A percentile compares a stretch with the other conserved stretches of the same genome.
These are phyloP conservation scores for Persicaria tinctoria DNA, from an alignment of 148 eudicot species.

Conservation along the genomic window DNA sequence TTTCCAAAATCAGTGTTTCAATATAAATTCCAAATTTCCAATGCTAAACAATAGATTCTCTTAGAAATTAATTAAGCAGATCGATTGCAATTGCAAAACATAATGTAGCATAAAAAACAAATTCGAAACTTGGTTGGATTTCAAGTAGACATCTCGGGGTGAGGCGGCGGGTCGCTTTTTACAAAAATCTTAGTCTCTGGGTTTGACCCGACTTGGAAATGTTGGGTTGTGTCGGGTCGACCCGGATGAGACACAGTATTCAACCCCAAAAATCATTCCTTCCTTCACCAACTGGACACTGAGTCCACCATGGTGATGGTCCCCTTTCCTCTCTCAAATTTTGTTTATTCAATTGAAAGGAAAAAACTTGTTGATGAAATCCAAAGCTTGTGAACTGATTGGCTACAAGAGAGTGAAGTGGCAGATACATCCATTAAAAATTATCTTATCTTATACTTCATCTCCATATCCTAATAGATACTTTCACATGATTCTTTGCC, in stretches of 20 bases:
- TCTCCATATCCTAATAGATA: constrained; percentile 10
- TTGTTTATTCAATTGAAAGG: background rate
- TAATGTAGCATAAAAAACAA: too few species aligned
- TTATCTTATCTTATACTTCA: constrained; percentile 10
- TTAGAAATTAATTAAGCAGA: too few species aligned
- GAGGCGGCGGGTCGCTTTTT: too few species aligned
- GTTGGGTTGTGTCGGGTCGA: too few species aligned
- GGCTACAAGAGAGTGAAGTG: constrained; percentile 8
- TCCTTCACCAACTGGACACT: background rate
- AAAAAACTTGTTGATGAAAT: constrained; percentile 9
- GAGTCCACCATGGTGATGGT: constrained; percentile 7
- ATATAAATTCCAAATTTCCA: too few species aligned
- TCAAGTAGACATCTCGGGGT: too few species aligned
- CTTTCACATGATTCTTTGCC: background rate
- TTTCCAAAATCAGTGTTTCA: too few species aligned
- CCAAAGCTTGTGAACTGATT: background rate
- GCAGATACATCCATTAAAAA: constrained; percentile 3
- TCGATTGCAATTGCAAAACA: too few species aligned
- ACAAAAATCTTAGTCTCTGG: too few species aligned
- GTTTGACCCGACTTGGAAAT: too few species aligned
- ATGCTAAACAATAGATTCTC: too few species aligned
- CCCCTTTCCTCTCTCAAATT: background rate
- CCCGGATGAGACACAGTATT: background rate
- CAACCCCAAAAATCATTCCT: background rate
- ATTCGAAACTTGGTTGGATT: too few species aligned